phyloP scores from a whole-genome alignment of 805 yeast species.

The Yarrowia sp. region DNA sequence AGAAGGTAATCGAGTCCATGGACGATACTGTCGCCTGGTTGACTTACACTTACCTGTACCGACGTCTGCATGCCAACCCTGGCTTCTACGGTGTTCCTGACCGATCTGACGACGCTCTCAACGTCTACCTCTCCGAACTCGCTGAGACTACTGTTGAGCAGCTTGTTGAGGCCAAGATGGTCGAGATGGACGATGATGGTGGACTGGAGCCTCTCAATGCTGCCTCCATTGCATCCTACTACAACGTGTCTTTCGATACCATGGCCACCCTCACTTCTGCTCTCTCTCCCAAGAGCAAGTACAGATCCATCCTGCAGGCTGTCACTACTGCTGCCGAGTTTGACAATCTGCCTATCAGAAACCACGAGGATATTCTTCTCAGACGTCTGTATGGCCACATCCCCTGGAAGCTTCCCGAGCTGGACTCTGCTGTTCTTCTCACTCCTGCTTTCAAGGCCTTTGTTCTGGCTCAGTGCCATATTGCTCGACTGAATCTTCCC shows the following conservation, averaged over 20 bases:
- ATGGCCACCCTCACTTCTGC: constrained; percentile 65
- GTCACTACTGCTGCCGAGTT: constrained; percentile 75
- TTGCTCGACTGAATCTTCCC: constrained; percentile 69
- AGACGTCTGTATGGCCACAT: constrained; percentile 60
- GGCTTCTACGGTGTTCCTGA: constrained; percentile 83
- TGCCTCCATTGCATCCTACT: constrained; percentile 76
- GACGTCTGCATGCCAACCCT: constrained; percentile 83
- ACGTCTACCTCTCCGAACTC: constrained; percentile 82
- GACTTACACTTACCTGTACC: constrained; percentile 80
- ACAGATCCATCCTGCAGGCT: constrained; percentile 68
- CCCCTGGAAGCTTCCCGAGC: constrained; percentile 62
- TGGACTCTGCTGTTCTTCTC: constrained; percentile 48
- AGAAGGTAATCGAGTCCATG: constrained; percentile 64
- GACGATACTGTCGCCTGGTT: constrained; percentile 94
- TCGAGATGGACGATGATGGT: constrained; percentile 60
- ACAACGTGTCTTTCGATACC: constrained; percentile 68
- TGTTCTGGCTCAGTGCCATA: constrained; percentile 78
- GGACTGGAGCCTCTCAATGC: constrained; percentile 68
- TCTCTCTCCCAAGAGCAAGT: constrained; percentile 61
- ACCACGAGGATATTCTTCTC: constrained; percentile 61
- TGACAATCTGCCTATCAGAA: constrained; percentile 68
- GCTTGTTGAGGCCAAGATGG: constrained; percentile 60
- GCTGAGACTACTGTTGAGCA: constrained; percentile 76
- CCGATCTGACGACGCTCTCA: constrained; percentile 68
- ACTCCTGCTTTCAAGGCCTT: constrained; percentile 75